phyloP scores from a whole-genome alignment of 345 rosid genomes.

The Toxicodendron radicans region DNA sequence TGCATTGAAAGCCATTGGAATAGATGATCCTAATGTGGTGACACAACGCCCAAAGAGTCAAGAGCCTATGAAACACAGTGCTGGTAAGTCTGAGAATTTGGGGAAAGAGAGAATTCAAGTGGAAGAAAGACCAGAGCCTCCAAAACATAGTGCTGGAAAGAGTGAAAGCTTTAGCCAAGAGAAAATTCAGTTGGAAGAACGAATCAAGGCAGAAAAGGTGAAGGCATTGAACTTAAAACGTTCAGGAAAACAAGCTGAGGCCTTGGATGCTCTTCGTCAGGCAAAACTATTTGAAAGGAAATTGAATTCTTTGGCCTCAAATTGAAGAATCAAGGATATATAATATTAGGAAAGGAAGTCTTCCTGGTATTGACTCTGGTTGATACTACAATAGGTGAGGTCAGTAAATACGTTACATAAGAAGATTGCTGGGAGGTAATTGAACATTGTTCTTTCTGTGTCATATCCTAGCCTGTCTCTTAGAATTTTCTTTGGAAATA shows the following conservation, averaged over 20 bases:
- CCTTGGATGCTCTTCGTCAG: conserved; percentile 77
- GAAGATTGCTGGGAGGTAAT: neutral
- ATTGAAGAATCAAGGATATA: conserved; percentile 25
- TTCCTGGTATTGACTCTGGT: conserved; percentile 7
- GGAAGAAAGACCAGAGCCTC: conserved; percentile 43
- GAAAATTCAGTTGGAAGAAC: conserved; percentile 64
- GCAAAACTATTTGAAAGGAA: conserved; percentile 76
- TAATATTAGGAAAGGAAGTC: neutral
- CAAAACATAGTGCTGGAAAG: conserved; percentile 28
- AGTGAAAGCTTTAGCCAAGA: conserved; percentile 44
- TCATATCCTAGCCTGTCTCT: too few relatives aligned
- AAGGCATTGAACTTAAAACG: conserved; percentile 76
- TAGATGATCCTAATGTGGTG: conserved; percentile 38
- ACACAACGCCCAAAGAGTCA: conserved; percentile 30
- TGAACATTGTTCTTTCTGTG: too few relatives aligned
- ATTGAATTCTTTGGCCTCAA: conserved; percentile 44
- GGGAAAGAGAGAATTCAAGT: conserved; percentile 56
- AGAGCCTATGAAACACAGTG: conserved; percentile 30
- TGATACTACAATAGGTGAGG: neutral
- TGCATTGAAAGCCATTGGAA: conserved; percentile 74
- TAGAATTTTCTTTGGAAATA: too few relatives aligned
- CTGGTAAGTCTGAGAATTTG: conserved; percentile 32
- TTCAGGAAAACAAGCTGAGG: conserved; percentile 88
- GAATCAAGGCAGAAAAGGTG: conserved; percentile 72
- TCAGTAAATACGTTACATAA: conserved; percentile 1